Base-by-base conservation (phyloP, 139 green algal species). In the Coelastrella sp. region DNA sequence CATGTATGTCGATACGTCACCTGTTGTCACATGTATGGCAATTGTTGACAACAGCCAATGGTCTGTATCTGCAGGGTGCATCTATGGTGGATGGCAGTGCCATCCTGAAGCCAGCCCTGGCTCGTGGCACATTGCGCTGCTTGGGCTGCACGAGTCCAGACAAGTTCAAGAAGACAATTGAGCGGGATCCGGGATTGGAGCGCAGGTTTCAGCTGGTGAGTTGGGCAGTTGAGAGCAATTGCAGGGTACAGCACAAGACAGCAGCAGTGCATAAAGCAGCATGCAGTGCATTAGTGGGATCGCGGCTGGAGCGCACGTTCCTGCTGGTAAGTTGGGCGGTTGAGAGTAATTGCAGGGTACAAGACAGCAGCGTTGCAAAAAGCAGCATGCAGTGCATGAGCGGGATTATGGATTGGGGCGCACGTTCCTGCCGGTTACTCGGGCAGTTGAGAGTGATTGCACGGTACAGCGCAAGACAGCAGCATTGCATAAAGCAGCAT, bases 141-240 rank as follows among this genome's bases (percentile, higher is more conserved):
- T 98, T 99, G 80, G 98, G 98, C 56, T 97, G 97, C 76, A 99
- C 96, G 58, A 98, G 96, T 20, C 94, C 98, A n/a, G 98, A 99
- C 91, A 98, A 99, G 96, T 99, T 98, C 95, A 96, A 98, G 58
- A 97, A 99, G 94, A 97, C 98, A 90, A 99, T 99, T 75, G 98
- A 99, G 96, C 99, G 99, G 94, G 98, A 99, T 92, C 95, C 98
- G 4, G 98, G 96, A 4, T 93, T 99, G 84, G 98, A 99, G 94
- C 92, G 98, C 20, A 92, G 98, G n/a, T 99, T 99, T 93, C 97
- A 99, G 93, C 94, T 96, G 92, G 94, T 94, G 79, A 10, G 75
- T 32, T 32, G 68, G 61, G 32, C 32, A 47, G 32, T 47, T 47
- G 32, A 47, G 32, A 47, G 32, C 32, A 47, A 47, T 47, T 1